These are phyloP conservation scores for Nakaseomyces delphensis DNA, from an alignment of 1,139 yeast species.

Conservation along the genomic window DNA sequence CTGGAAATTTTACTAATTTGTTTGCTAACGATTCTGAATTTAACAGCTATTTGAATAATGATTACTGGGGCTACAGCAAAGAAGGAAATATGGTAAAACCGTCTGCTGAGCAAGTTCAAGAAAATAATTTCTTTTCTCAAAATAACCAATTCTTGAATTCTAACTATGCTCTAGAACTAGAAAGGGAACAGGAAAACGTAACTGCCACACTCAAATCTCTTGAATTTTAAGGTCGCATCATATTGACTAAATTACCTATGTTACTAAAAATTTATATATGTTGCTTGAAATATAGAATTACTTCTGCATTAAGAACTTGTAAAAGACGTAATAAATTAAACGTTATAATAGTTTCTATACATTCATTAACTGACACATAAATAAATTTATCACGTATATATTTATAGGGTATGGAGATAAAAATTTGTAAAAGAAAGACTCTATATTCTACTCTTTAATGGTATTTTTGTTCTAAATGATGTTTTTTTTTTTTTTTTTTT, in stretches of 20 bases:
- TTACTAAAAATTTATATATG: no score
- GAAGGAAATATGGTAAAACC: constrained; percentile 5
- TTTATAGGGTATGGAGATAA: background rate
- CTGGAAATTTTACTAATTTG: constrained; percentile 15
- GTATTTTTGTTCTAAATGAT: no score
- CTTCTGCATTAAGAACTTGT: no score
- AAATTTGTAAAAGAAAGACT: background rate
- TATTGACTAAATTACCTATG: background rate
- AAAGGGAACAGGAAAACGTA: constrained; percentile 7
- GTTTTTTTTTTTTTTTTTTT: background rate
- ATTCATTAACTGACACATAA: background rate
- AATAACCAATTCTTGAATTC: constrained; percentile 10
- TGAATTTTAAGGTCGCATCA: background rate
- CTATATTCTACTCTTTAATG: background rate
- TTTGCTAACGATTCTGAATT: constrained; percentile 26
- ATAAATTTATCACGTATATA: background rate
- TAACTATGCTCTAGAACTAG: constrained; percentile 14
- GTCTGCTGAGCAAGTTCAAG: background rate
- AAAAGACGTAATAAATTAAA: no score
- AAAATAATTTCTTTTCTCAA: background rate
- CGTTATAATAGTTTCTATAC: background rate
- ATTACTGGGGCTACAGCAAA: constrained; percentile 23
- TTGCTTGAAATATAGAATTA: no score
- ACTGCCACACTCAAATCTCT: background rate
- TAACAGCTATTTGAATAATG: constrained; percentile 28